Evolutionary conservation across 2,329 filamentous ascomycete species (phyloP).

Genomic region (Mycosphaerella arachidis): DNA sequence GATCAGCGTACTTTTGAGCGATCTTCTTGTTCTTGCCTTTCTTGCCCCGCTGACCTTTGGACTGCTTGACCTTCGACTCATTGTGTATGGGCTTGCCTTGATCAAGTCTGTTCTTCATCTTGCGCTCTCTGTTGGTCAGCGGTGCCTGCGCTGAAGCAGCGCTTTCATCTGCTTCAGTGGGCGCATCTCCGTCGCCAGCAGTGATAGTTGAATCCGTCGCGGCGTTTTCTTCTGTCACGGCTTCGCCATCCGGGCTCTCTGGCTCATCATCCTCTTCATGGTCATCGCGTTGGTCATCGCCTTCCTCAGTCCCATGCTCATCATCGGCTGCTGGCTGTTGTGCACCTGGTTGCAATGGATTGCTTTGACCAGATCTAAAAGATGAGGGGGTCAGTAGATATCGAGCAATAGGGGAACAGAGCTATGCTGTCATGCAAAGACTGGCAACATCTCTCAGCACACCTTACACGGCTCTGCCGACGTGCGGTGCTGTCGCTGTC

Average conservation of each 20-base stretch:
- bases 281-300: conserved; percentile 32
- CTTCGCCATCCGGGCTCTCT: conserved; percentile 19
- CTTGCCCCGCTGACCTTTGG: conserved; percentile 59
- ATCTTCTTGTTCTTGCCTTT: conserved; percentile 80
- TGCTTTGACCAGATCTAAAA: conserved; percentile 18
- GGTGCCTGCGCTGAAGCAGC: conserved; percentile 32
- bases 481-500: too few relatives aligned
- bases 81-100: conserved; percentile 19
- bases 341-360: conserved; percentile 37
- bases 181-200: conserved; percentile 1
- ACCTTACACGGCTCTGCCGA: too few relatives aligned
- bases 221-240: not conserved
- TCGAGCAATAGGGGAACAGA: too few relatives aligned
- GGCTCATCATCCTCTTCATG: conserved; percentile 25
- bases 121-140: conserved; percentile 8
- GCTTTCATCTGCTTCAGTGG: conserved; percentile 20
- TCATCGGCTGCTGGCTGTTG: conserved; percentile 22
- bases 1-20: conserved; percentile 82
- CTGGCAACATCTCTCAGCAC: too few relatives aligned
- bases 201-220: conserved; percentile 7
- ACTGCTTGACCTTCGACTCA: conserved; percentile 13
- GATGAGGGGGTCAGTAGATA: too few relatives aligned
- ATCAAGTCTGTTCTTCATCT: conserved; percentile 8
- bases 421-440: too few relatives aligned
- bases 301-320: conserved; percentile 27